Evolutionary conservation across 2,329 filamentous ascomycete species (phyloP).

Genomic region (Alternaria sp.): DNA sequence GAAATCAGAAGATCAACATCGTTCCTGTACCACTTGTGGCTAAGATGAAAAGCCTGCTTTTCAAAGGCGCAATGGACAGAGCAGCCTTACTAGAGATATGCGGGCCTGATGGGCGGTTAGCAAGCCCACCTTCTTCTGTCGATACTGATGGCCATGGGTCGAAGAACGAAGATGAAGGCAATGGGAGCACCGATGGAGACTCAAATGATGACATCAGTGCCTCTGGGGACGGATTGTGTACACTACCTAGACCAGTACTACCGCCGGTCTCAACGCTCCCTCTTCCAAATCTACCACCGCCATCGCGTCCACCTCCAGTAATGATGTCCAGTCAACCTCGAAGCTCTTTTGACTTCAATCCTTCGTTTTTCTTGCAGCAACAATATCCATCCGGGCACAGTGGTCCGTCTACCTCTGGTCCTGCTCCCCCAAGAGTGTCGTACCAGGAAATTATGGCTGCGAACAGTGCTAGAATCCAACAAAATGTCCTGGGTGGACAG

Average conservation of each 20-base stretch:
- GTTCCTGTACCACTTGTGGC: conserved; percentile 30
- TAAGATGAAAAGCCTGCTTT: conserved; percentile 31
- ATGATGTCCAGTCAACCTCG: neutral
- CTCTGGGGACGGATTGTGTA: neutral
- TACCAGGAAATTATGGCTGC: conserved; percentile 10
- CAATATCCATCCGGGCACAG: neutral
- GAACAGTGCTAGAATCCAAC: neutral
- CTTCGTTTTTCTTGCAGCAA: neutral
- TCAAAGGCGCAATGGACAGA: conserved; percentile 22
- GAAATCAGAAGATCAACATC: conserved; percentile 20
- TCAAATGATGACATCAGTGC: conserved; percentile 9
- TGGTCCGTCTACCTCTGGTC: neutral
- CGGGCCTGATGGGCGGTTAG: neutral
- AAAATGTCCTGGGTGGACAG: neutral
- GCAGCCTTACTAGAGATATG: neutral
- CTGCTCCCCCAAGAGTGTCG: neutral
- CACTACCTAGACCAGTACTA: neutral
- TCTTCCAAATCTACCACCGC: conserved; percentile 1
- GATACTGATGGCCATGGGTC: neutral
- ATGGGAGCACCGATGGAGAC: conserved; percentile 9
- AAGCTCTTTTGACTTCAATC: neutral
- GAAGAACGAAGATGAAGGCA: neutral
- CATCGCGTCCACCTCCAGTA: neutral
- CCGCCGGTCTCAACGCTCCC: neutral
- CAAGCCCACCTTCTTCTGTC: neutral